Evolutionary conservation across 208 protist species (phyloP), one percentile per base, ranked within the genome.

Genomic region (Leishmania turanica): DNA sequence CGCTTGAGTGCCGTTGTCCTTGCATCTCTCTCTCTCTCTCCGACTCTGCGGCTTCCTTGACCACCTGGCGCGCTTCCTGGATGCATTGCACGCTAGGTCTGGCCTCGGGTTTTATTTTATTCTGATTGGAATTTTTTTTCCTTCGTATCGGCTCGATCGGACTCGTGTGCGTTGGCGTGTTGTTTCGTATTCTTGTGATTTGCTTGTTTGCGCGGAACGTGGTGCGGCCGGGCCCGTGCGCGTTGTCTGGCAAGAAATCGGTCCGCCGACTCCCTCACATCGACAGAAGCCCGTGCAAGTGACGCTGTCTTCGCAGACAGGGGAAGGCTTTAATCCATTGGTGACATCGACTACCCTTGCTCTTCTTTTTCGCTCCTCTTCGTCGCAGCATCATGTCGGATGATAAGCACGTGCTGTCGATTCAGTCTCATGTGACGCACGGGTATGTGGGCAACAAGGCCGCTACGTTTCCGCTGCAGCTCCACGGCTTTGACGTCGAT

Each of bases 401-500:
- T 15, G 87, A 81, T 7, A 96, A 93, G 75, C 91, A 77, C 21
- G 90, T 99, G 49, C 87, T 99, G 15, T 99, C 97, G 3, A 98
- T 99, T 70, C 98, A 99, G 91, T 98, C 93, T 2, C 98, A 98
- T 87, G 97, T 99, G 9, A 97, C 96, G 13, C 96, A 99, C 83
- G 98, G 98, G 11, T 99, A 99, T 84, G 98, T 99, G 17, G 98
- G 98, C 69, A 99, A 99, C 90, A 98, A 98, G 75, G 95, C 95
- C 2, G 97, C 98, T 34, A 93, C 94, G 6, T 98, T 99, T 82
- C 96, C 97, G 11, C 88, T 99, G 24, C 97, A 99, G 86, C 84
- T 99, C 1, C 91, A 98, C 70, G 98, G 98, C 40, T 93, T 99
- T 75, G 98, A 99, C 49, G 96, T 99, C 45, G 98, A 99, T 81